Percentiles rank a stretch among this genome's conserved stretches.
phyloP scores from a whole-genome alignment of 495 filamentous ascomycete genomes.

The Clohesyomyces aquaticus region DNA sequence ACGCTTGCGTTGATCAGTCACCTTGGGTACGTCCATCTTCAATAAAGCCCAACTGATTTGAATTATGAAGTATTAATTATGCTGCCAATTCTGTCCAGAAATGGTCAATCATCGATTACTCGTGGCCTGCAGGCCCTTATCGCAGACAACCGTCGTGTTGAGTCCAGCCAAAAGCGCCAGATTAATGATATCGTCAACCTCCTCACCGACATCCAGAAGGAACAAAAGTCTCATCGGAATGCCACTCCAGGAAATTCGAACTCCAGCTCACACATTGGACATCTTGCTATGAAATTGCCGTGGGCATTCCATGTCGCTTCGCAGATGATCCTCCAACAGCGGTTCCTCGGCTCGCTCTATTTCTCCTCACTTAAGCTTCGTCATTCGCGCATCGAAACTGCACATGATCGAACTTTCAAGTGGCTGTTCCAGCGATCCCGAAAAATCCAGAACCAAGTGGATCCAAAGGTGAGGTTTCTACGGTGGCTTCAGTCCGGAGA shows the following conservation, averaged over 20 bases:
- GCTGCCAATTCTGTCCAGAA: background rate
- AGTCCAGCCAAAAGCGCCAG: background rate
- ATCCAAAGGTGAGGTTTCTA: background rate
- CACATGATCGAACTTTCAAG: constrained; percentile 2
- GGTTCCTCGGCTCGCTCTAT: background rate
- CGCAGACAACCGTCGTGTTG: constrained; percentile 2
- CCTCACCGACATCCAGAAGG: background rate
- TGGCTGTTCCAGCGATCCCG: background rate
- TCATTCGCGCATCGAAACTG: constrained; percentile 4
- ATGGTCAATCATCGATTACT: background rate
- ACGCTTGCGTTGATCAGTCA: background rate
- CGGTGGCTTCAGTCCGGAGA: background rate
- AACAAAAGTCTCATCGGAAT: background rate
- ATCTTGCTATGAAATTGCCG: background rate
- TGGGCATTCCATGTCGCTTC: background rate
- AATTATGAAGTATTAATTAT: background rate
- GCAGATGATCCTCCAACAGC: background rate
- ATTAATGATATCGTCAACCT: background rate
- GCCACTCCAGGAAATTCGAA: background rate
- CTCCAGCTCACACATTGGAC: background rate
- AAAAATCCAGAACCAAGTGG: background rate
- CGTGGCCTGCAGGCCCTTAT: background rate
- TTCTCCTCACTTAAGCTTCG: background rate
- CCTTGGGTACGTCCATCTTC: constrained; percentile 1
- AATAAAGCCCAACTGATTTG: too few relatives aligned